Evolutionary conservation across 129 eudicot genomes (phyloP), one percentile per base, ranked within the genome.

Genomic region (Flaveria linearis): DNA sequence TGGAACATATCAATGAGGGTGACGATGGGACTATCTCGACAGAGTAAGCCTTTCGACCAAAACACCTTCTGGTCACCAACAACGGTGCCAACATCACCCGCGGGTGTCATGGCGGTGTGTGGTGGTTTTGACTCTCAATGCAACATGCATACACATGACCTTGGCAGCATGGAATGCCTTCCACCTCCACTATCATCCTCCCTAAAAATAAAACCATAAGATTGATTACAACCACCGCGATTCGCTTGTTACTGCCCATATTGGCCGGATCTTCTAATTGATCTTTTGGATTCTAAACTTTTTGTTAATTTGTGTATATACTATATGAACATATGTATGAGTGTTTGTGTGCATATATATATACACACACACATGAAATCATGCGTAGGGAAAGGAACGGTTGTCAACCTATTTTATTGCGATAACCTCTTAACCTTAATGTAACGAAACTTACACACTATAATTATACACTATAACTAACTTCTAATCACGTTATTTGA

Each of bases 21-120:
- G 20, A 39, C 36, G 69, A 25, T 41, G 81, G 22, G 49, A 53
- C 16, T 0, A 43, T 2, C 39, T 33, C 39, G 39, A 73, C n/a
- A n/a, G 57, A 52, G 56, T 39, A 69, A 68, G 17, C 76, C 63
- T 78, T 78, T 78, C 82, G 71, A 43, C 82, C 82, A 58, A 58
- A 78, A 62, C 52, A 78, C 76, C 62, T 42, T 69, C 60, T 69
- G 17, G 23, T 33, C 50, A 57, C 16, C 23, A 68, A 22, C 68
- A 52, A 15, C 16, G 9, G 17, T 23, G 62, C 51, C 3, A 3
- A 2, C 15, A 18, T 28, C 15, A 3, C 11, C 15, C 7, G 8
- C 1, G 4, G 50, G 69, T 13, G 63, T 17, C 30, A 41, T 16
- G 17, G 63, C 11, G 39, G 66, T 4, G 2, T 26, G 45, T 9